These are phyloP conservation scores for Mimosa pudica DNA, from an alignment of 306 rosid species.

Conservation along the genomic window DNA sequence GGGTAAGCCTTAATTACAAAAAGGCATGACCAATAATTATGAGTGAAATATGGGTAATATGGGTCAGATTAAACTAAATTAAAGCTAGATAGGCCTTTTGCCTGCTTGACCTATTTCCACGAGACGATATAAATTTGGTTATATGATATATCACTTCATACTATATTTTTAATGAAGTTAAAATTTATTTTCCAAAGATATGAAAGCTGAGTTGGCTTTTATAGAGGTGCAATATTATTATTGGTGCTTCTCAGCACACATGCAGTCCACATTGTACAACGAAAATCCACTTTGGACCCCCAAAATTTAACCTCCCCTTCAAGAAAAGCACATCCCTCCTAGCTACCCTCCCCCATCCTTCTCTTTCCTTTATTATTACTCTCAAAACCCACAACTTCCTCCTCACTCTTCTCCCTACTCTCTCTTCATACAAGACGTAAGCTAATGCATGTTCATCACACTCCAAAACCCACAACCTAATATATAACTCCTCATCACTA, in stretches of 20 bases:
- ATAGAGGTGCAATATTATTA: slow-evolving; percentile 72
- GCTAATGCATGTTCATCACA: slow-evolving; percentile 3
- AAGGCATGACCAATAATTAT: too few relatives aligned
- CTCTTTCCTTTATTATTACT: slow-evolving; percentile 30
- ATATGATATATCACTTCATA: too few relatives aligned
- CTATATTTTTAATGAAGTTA: too few relatives aligned
- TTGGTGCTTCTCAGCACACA: slow-evolving; percentile 48
- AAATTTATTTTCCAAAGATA: slow-evolving; percentile 3
- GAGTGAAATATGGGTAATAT: too few relatives aligned
- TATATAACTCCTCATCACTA: too few relatives aligned
- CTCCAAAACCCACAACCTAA: neutral
- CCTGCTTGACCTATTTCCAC: too few relatives aligned
- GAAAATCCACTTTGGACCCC: slow-evolving; percentile 87
- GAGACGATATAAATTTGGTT: too few relatives aligned
- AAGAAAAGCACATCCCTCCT: slow-evolving; percentile 86
- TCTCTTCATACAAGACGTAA: neutral
- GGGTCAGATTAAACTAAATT: too few relatives aligned
- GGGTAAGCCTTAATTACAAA: too few relatives aligned
- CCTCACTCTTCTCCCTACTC: neutral
- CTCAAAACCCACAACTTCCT: slow-evolving; percentile 28
- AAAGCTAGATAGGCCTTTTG: too few relatives aligned
- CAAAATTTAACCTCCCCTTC: slow-evolving; percentile 76
- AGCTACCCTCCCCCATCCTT: slow-evolving; percentile 37
- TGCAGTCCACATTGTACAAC: slow-evolving; percentile 97
- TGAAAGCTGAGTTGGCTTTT: slow-evolving; percentile 88